These are phyloP conservation scores for Aristolochia contorta DNA, from an alignment of 164 flowering plant species.

Conservation along the genomic window DNA sequence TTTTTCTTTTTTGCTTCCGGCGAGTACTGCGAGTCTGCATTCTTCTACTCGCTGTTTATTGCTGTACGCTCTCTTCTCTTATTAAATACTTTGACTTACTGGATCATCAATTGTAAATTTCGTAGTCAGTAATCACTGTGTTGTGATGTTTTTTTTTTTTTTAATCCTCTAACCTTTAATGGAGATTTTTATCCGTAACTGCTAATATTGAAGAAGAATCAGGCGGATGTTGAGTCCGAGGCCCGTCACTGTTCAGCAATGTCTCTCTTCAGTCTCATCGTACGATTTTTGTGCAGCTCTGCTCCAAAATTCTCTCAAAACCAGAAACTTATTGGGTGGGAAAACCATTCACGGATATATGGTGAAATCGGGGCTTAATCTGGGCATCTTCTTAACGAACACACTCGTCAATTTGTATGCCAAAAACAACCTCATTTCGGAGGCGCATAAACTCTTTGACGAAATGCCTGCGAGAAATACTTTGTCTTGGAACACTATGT, in stretches of 20 bases:
- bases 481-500: constrained; percentile 26
- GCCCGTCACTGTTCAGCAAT: neutral
- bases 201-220: too few relatives aligned
- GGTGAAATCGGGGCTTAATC: constrained; percentile 46
- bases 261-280: constrained; percentile 7
- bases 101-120: too few relatives aligned
- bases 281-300: constrained; percentile 30
- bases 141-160: too few relatives aligned
- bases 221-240: too few relatives aligned
- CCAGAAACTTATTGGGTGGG: constrained; percentile 25
- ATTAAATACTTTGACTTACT: too few relatives aligned
- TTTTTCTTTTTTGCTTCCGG: too few relatives aligned
- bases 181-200: too few relatives aligned
- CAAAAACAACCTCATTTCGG: constrained; percentile 30
- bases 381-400: constrained; percentile 51
- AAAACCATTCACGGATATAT: constrained; percentile 48
- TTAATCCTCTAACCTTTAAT: too few relatives aligned
- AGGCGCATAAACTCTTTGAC: constrained; percentile 19
- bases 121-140: too few relatives aligned
- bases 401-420: constrained; percentile 57
- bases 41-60: too few relatives aligned
- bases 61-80: too few relatives aligned
- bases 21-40: too few relatives aligned
- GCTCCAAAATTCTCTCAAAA: constrained; percentile 41
- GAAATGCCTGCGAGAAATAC: constrained; percentile 24